Conservation (phyloP, 2,329 filamentous ascomycete genomes). For the Zymoseptoria pseudotritici region DNA sequence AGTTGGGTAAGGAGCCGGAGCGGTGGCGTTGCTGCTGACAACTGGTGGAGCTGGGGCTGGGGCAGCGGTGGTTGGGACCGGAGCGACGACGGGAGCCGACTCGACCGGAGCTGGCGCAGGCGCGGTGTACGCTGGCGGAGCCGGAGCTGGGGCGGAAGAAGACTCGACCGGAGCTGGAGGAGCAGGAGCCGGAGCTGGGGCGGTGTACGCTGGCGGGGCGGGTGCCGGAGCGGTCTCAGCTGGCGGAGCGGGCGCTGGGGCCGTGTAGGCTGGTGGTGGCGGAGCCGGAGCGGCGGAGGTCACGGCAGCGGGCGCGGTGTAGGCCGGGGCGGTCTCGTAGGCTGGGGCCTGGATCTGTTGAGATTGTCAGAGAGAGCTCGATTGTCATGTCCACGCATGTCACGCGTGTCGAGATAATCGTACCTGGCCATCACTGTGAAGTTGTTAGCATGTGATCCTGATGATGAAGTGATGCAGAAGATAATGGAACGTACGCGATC, state of each 20-base stretch:
- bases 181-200: slow-evolving; percentile 4
- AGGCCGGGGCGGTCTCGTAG: slow-evolving; percentile 1
- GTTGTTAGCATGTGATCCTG: slow-evolving; percentile 3
- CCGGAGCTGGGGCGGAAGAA: background rate
- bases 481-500: slow-evolving; percentile 10
- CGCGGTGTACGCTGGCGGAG: slow-evolving; percentile 4
- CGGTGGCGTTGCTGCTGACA: slow-evolving; percentile 7
- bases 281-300: slow-evolving; percentile 2
- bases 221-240: slow-evolving; percentile 2
- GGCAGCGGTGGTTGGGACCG: background rate
- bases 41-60: slow-evolving; percentile 1
- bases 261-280: slow-evolving; percentile 1
- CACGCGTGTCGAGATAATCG: background rate
- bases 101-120: slow-evolving; percentile 2
- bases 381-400: background rate
- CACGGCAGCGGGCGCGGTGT: slow-evolving; percentile 2
- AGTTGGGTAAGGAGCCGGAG: slow-evolving; percentile 14
- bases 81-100: slow-evolving; percentile 2
- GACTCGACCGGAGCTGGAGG: slow-evolving; percentile 2
- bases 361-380: background rate
- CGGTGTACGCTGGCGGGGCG: slow-evolving; percentile 6
- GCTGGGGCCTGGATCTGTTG: slow-evolving; percentile 6
- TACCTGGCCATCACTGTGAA: slow-evolving; percentile 13
- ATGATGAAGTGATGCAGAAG: background rate
- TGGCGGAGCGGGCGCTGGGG: slow-evolving; percentile 6